Percentiles rank a stretch among this genome's conserved stretches.
These are phyloP conservation scores for Didymella lethalis DNA, from an alignment of 2,329 filamentous ascomycete species.

Conservation along the genomic window DNA sequence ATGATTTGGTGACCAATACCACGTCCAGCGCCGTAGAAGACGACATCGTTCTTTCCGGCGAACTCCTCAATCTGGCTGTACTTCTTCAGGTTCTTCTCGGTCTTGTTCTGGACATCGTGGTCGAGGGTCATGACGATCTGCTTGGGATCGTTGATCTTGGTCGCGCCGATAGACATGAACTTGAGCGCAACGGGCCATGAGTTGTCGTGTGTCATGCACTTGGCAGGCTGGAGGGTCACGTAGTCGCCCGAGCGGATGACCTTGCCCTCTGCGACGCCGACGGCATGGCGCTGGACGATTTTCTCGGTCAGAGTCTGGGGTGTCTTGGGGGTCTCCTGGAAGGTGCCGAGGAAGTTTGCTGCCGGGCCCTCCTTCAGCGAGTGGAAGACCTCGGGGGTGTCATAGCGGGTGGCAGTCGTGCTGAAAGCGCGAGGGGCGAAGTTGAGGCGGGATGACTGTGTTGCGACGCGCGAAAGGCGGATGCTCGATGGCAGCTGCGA, in stretches of 20 bases:
- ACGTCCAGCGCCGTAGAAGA: slow-evolving; percentile 77
- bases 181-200: slow-evolving; percentile 78
- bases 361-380: slow-evolving; percentile 67
- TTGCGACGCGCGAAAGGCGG: slow-evolving; percentile 36
- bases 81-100: slow-evolving; percentile 79
- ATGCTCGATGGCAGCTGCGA: slow-evolving; percentile 38
- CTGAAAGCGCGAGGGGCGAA: slow-evolving; percentile 39
- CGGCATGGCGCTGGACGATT: slow-evolving; percentile 82
- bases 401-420: slow-evolving; percentile 32
- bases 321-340: slow-evolving; percentile 57
- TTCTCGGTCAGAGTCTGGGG: slow-evolving; percentile 91
- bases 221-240: slow-evolving; percentile 74
- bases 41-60: slow-evolving; percentile 76
- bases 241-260: slow-evolving; percentile 82
- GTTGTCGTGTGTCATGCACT: slow-evolving; percentile 89
- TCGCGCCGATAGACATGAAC: slow-evolving; percentile 83
- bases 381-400: slow-evolving; percentile 60
- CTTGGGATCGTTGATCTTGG: slow-evolving; percentile 71
- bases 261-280: slow-evolving; percentile 79
- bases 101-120: slow-evolving; percentile 88
- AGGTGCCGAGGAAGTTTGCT: slow-evolving; percentile 77
- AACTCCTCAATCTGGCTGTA: slow-evolving; percentile 84
- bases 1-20: slow-evolving; percentile 94
- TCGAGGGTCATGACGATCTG: slow-evolving; percentile 87
- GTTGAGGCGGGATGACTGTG: slow-evolving; percentile 34